A percentile compares a stretch with the other conserved stretches of the same genome.
Conservation (phyloP, 129 eudicot genomes). For the Silybum marianum region DNA sequence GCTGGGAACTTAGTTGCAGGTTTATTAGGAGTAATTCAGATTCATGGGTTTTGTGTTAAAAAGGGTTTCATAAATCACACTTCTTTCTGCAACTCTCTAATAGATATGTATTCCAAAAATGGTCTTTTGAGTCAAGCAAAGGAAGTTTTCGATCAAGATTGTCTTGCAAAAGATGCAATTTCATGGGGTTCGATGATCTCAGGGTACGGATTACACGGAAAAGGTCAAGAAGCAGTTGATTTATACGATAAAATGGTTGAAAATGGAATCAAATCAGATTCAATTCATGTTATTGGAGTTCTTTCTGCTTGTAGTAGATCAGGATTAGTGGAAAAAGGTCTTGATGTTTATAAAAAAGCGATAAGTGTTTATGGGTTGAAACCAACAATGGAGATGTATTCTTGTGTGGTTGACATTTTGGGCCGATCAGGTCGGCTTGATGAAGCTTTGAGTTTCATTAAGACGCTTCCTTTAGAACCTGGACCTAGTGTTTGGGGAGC, state of each 20-base stretch:
- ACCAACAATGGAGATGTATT: conserved; percentile 63
- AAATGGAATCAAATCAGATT: conserved; percentile 50
- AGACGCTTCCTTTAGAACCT: conserved; percentile 50
- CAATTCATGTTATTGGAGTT: conserved; percentile 55
- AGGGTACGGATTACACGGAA: conserved; percentile 69
- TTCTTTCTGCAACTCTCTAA: conserved; percentile 52
- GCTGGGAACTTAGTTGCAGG: conserved; percentile 54
- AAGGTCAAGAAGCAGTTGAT: conserved; percentile 52
- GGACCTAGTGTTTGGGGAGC: conserved; percentile 82
- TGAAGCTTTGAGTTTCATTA: conserved; percentile 58
- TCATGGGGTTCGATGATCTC: conserved; percentile 68
- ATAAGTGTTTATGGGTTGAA: conserved; percentile 27
- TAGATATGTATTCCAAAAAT: conserved; percentile 67
- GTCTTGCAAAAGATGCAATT: conserved; percentile 43
- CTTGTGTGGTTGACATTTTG: conserved; percentile 74
- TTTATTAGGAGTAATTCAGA: conserved; percentile 45
- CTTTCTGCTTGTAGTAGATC: conserved; percentile 79
- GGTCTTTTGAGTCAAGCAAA: conserved; percentile 54
- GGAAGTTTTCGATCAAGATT: conserved; percentile 45
- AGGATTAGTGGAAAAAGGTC: conserved; percentile 51
- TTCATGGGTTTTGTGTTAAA: conserved; percentile 51
- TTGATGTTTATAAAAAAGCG: conserved; percentile 36
- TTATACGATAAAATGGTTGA: conserved; percentile 56
- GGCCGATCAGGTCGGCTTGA: conserved; percentile 50
- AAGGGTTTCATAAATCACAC: conserved; percentile 36